A percentile compares a stretch with the other conserved stretches of the same genome.
Evolutionary conservation across 2,329 filamentous ascomycete genomes (phyloP).

Genomic region (Aspergillus viridinutans): DNA sequence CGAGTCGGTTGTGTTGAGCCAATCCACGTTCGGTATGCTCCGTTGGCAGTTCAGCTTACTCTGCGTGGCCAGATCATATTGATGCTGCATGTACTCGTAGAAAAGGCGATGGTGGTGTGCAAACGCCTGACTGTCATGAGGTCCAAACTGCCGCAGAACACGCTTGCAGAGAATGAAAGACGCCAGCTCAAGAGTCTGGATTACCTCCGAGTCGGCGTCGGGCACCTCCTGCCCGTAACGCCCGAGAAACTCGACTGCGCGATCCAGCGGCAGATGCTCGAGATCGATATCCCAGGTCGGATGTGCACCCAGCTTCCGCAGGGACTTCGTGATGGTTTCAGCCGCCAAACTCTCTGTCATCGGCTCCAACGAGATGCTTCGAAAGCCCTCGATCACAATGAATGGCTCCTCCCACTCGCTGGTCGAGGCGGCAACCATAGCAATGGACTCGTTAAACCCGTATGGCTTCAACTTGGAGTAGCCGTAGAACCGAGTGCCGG

Average conservation of each 20-base stretch:
- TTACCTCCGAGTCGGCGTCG: too few relatives aligned
- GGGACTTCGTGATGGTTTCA: neutral
- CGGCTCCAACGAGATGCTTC: neutral
- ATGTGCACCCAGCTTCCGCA: neutral
- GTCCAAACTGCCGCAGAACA: neutral
- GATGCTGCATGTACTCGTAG: neutral
- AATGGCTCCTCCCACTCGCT: neutral
- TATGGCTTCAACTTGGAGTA: neutral
- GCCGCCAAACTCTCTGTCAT: neutral
- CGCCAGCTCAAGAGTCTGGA: neutral
- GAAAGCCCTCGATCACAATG: neutral
- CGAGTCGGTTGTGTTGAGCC: neutral
- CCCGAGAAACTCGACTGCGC: neutral
- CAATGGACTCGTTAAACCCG: neutral
- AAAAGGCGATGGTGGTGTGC: neutral
- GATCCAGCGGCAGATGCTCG: neutral
- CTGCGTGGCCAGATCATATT: neutral
- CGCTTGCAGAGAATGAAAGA: neutral
- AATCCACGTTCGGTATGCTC: neutral
- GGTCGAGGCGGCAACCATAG: neutral
- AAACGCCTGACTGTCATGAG: too few relatives aligned
- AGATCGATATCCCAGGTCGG: too few relatives aligned
- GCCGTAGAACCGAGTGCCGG: neutral
- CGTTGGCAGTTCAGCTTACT: neutral
- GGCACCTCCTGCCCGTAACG: too few relatives aligned